A percentile compares a stretch with the other conserved stretches of the same genome.
phyloP scores from a whole-genome alignment of 2,329 filamentous ascomycete species.

The Fusarium drepaniforme region DNA sequence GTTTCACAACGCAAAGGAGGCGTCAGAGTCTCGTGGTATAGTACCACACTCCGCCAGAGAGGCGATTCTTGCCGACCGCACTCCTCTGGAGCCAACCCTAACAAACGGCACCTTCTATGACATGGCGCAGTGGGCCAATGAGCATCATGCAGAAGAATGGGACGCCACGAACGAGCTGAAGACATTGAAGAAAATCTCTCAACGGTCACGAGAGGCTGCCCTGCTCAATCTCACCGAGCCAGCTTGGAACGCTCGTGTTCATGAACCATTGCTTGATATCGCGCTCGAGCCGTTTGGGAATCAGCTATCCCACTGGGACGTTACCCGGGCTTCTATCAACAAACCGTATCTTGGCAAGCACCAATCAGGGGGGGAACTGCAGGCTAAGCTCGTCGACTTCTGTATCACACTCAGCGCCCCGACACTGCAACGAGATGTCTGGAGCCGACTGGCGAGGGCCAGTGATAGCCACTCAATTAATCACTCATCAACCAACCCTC shows the following conservation, averaged over 20 bases:
- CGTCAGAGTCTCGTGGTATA: neutral
- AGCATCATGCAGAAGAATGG: neutral
- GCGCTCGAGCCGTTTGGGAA: neutral
- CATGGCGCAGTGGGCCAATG: neutral
- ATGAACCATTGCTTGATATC: neutral
- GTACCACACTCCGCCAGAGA: neutral
- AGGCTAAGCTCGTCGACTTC: neutral
- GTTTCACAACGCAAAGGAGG: neutral
- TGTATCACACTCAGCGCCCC: neutral
- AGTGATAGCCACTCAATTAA: conserved; percentile 15
- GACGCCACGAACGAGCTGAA: neutral
- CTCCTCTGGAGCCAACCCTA: neutral
- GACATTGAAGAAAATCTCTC: neutral
- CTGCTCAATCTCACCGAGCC: neutral
- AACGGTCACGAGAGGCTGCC: neutral
- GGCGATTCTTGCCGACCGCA: neutral
- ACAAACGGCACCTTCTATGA: neutral
- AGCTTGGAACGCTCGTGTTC: neutral
- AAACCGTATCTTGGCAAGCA: neutral
- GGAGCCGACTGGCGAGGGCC: neutral
- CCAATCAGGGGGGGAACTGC: neutral
- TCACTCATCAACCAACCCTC: conserved; percentile 1
- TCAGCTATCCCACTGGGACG: neutral
- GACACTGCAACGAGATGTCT: neutral
- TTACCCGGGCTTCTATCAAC: neutral